Percentiles rank a stretch among this genome's conserved stretches.
phyloP scores from a whole-genome alignment of 192 early-diverging fungal genomes.

The Mortierella antarctica region DNA sequence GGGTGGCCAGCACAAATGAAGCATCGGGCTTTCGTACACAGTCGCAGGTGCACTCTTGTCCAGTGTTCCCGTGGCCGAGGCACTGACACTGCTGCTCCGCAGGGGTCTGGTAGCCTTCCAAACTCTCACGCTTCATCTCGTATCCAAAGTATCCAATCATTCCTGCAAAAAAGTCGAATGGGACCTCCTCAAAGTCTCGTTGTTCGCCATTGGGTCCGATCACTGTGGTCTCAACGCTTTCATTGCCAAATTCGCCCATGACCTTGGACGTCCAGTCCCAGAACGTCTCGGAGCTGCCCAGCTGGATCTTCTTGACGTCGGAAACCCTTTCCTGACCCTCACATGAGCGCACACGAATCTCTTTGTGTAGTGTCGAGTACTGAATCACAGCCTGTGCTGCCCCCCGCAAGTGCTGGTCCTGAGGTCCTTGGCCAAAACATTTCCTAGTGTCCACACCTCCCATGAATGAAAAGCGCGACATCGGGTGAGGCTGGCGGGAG shows the following conservation, averaged over 20 bases:
- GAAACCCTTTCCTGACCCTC: neutral
- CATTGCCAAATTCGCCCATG: constrained; percentile 43
- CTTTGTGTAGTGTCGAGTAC: constrained; percentile 46
- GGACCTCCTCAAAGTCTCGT: constrained; percentile 19
- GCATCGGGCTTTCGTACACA: constrained; percentile 72
- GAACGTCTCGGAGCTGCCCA: constrained; percentile 58
- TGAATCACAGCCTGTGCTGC: constrained; percentile 39
- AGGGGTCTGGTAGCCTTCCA: constrained; percentile 62
- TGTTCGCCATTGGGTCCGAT: constrained; percentile 21
- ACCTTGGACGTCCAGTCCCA: constrained; percentile 73
- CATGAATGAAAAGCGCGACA: constrained; percentile 76
- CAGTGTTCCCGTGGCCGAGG: neutral
- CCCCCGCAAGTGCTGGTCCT: neutral
- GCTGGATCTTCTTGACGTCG: constrained; percentile 22
- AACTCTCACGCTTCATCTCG: constrained; percentile 89
- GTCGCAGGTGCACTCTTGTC: constrained; percentile 11
- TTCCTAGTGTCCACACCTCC: constrained; percentile 54
- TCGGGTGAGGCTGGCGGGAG: constrained; percentile 56
- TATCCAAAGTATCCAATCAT: constrained; percentile 94
- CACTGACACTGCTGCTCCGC: constrained; percentile 53
- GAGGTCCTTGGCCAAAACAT: neutral
- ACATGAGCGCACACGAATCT: constrained; percentile 25
- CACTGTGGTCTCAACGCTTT: constrained; percentile 17
- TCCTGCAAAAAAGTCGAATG: constrained; percentile 81
- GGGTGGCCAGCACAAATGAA: constrained; percentile 79